Evolutionary conservation across 2,329 filamentous ascomycete species (phyloP).

Genomic region (Aspergillus ochraceoroseus): DNA sequence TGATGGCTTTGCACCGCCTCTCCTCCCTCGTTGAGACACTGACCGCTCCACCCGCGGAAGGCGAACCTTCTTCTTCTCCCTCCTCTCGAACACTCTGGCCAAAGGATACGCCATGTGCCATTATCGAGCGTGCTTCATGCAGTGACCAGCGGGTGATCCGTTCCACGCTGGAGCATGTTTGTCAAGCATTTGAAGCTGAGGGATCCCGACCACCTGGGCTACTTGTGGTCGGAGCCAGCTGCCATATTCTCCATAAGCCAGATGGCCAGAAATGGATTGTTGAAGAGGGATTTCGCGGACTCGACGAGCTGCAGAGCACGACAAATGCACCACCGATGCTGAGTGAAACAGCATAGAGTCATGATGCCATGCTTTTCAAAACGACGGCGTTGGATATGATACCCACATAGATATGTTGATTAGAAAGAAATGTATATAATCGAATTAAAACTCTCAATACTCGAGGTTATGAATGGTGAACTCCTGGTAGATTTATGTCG

Average conservation of each 20-base stretch:
- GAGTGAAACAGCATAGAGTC: constrained; percentile 6
- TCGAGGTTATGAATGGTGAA: too few species aligned
- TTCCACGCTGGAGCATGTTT: constrained; percentile 75
- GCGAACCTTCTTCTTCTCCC: constrained; percentile 23
- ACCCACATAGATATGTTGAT: constrained; percentile 13
- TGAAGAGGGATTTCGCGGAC: constrained; percentile 76
- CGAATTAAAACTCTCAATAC: neutral
- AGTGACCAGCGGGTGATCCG: constrained; percentile 90
- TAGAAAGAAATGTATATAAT: too few species aligned
- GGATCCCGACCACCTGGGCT: constrained; percentile 85
- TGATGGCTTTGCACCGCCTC: constrained; percentile 92
- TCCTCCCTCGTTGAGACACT: constrained; percentile 67
- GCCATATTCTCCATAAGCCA: constrained; percentile 65
- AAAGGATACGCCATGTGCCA: constrained; percentile 73
- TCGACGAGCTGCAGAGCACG: constrained; percentile 51
- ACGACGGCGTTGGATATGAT: constrained; percentile 9
- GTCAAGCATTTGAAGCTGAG: constrained; percentile 76
- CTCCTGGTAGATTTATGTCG: too few species aligned
- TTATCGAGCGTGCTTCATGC: constrained; percentile 89
- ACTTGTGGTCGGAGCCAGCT: constrained; percentile 77
- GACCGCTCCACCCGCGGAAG: constrained; percentile 36
- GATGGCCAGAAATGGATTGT: constrained; percentile 68
- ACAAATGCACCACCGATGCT: constrained; percentile 5
- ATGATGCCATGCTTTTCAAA: neutral
- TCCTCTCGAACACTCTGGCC: constrained; percentile 56